Base-by-base conservation (phyloP, 495 filamentous ascomycete genomes). In the Podospora appendiculata region DNA sequence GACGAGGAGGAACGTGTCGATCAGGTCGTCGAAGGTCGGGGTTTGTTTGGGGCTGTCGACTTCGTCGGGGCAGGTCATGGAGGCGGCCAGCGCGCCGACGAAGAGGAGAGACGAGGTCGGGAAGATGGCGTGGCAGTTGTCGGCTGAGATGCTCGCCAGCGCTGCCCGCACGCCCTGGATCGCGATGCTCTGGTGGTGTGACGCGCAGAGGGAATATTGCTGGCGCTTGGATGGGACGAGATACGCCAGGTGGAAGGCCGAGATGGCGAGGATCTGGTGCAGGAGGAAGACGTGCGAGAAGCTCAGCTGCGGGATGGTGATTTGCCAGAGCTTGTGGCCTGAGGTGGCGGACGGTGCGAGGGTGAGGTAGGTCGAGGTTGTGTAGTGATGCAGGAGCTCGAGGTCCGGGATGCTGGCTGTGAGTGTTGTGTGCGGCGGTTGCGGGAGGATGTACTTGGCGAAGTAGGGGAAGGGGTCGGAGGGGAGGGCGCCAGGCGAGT, bases 41-140 rank as follows among this genome's bases (percentile, higher is more conserved):
- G 41, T 43, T 33, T 45, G 16, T 43, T 12, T 45, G 16, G n/a
- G 39, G 33, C 10, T 6, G 3, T 17, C 1, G 16, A 25, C 13
- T 0, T 36, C n/a, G 13, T 39, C 13, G 7, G 52, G 53, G 25
- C 25, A 25, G 25, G 25, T 25, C 0, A 47, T 38, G 10, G 52
- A 47, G 8, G 55, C 54, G 4, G 58, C 63, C 3, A 65, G 45
- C 0, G 53, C 51, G 8, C 56, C 49, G 38, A 66, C 54, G 38
- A 59, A 65, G 36, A 66, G 53, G 7, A 66, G 42, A 3, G 56
- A 54, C 1, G 61, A 56, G 4, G 63, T 38, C 34, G 53, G 51
- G 18, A 67, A 62, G 1, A 67, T 18, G 19, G 63, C 60, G 47
- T 66, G 61, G 49, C 60, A 64, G 42, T 67, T 67, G 12, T 56